A percentile compares a stretch with the other conserved stretches of the same genome.
phyloP scores from a whole-genome alignment of 768 basidiomycete species.

The Kwoniella dejecticola region DNA sequence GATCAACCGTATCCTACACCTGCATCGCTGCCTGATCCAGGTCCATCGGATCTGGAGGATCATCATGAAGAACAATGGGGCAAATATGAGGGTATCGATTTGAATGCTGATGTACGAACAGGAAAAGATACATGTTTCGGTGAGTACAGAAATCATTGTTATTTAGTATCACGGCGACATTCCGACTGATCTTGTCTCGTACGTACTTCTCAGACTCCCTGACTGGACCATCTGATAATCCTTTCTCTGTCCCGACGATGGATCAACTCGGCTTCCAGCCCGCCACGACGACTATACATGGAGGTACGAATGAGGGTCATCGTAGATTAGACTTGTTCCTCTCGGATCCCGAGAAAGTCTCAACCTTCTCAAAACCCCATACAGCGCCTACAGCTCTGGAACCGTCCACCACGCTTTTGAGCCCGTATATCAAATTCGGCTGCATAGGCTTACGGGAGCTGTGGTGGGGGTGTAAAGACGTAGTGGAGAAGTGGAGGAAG shows the following conservation, averaged over 20 bases:
- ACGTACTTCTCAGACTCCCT: conserved; percentile 21
- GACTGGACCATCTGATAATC: conserved; percentile 44
- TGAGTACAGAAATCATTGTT: no score
- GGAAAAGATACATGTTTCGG: conserved; percentile 48
- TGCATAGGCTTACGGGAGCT: conserved; percentile 55
- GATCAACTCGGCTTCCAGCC: conserved; percentile 47
- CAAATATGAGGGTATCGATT: conserved; percentile 24
- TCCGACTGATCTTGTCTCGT: conserved; percentile 6
- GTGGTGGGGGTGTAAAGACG: conserved; percentile 53
- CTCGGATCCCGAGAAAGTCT: conserved; percentile 40
- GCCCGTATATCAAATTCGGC: conserved; percentile 56
- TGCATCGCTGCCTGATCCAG: conserved; percentile 45
- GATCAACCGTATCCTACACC: conserved; percentile 41
- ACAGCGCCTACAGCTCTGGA: conserved; percentile 55
- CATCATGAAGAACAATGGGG: conserved; percentile 23
- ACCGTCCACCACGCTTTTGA: conserved; percentile 51
- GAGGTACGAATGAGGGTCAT: conserved; percentile 53
- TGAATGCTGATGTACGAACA: conserved; percentile 44
- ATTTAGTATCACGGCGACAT: background rate
- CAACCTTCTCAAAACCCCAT: conserved; percentile 56
- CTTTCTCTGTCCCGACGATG: conserved; percentile 55
- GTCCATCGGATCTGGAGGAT: conserved; percentile 26
- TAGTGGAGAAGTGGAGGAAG: conserved; percentile 42
- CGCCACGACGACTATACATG: conserved; percentile 48
- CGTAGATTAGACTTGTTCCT: conserved; percentile 43